phyloP scores from a whole-genome alignment of 2,329 filamentous ascomycete genomes.

The Penicillium sp. region DNA sequence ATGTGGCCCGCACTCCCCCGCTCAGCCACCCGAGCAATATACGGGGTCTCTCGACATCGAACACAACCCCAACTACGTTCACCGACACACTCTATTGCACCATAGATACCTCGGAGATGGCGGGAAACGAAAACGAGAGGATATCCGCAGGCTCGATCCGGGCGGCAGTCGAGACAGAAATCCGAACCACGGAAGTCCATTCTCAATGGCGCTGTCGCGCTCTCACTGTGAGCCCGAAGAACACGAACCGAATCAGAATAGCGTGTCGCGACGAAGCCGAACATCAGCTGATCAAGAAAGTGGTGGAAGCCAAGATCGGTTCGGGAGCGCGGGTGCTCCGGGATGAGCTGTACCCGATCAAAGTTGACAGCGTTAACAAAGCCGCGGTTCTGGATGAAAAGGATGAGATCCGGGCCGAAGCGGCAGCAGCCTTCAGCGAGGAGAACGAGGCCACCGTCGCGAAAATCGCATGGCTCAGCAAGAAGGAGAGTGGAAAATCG shows the following conservation, averaged over 20 bases:
- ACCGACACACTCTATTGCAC: conserved; percentile 18
- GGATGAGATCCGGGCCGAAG: conserved; percentile 14
- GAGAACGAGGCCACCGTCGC: conserved; percentile 21
- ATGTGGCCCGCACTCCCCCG: conserved; percentile 18
- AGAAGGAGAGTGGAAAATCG: conserved; percentile 16
- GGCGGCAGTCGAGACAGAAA: conserved; percentile 13
- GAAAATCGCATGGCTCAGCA: conserved; percentile 27
- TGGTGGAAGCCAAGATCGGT: conserved; percentile 12
- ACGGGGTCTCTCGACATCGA: conserved; percentile 16
- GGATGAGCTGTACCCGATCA: conserved; percentile 23
- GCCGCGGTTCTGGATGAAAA: conserved; percentile 18
- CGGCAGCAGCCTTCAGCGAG: conserved; percentile 18
- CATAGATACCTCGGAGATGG: conserved; percentile 17
- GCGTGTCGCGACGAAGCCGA: conserved; percentile 11
- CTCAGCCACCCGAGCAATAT: conserved; percentile 21
- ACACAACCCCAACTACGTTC: conserved; percentile 17
- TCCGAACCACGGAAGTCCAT: conserved; percentile 13
- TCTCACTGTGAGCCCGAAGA: conserved; percentile 16
- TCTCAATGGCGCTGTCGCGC: conserved; percentile 13
- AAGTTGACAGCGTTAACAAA: conserved; percentile 20
- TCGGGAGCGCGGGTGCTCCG: conserved; percentile 14
- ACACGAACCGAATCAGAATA: conserved; percentile 18
- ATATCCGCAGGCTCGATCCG: conserved; percentile 14
- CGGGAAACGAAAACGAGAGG: conserved; percentile 10
- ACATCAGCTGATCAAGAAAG: conserved; percentile 15